A percentile compares a stretch with the other conserved stretches of the same genome.
phyloP scores from a whole-genome alignment of 345 rosid genomes.

The Citrus sp. region DNA sequence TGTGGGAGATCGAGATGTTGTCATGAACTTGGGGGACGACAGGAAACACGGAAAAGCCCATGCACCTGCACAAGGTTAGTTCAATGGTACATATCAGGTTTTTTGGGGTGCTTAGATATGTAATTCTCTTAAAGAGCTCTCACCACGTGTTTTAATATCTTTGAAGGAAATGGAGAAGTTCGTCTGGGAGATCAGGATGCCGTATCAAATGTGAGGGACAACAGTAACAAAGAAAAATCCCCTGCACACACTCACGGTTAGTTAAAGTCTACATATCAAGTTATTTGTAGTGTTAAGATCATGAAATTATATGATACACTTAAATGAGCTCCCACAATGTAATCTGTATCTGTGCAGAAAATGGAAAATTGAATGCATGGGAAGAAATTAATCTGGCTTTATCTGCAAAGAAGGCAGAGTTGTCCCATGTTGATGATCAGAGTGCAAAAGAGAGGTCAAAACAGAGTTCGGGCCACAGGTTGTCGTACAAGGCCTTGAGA shows the following conservation, averaged over 20 bases:
- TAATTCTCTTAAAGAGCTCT: neutral
- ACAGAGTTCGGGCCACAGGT: constrained; percentile 46
- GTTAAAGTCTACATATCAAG: neutral
- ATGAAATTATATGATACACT: neutral
- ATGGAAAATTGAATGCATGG: constrained; percentile 52
- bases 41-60: constrained; percentile 21
- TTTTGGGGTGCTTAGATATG: neutral
- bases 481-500: constrained; percentile 68
- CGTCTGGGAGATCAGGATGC: neutral
- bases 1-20: constrained; percentile 22
- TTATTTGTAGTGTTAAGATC: neutral
- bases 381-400: constrained; percentile 66
- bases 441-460: constrained; percentile 36
- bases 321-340: neutral
- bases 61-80: constrained; percentile 48
- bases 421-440: constrained; percentile 56
- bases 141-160: neutral
- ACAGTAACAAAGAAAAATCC: neutral
- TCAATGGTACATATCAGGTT: too few species aligned
- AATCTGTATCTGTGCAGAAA: constrained; percentile 36
- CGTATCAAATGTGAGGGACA: neutral
- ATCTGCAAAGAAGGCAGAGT: constrained; percentile 62
- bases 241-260: neutral
- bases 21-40: constrained; percentile 8
- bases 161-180: constrained; percentile 48